Evolutionary conservation across 768 basidiomycete genomes (phyloP).

Genomic region (Podaxis sp.): DNA sequence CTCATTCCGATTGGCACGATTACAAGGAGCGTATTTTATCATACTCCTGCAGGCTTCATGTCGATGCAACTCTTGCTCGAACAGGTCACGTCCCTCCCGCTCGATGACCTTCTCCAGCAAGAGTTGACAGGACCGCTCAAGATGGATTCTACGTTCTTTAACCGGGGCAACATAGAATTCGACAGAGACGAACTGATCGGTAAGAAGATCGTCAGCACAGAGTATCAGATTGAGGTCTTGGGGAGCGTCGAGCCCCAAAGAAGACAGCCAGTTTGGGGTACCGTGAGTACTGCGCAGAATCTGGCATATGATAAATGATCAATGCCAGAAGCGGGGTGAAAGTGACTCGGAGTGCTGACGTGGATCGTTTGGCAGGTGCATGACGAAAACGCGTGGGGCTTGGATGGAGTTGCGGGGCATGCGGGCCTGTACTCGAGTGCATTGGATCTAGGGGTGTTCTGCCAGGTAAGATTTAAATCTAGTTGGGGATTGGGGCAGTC

Average conservation of each 20-base stretch:
- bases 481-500: background rate
- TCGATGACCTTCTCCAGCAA: conserved; percentile 21
- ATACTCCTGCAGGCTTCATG: conserved; percentile 19
- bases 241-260: conserved; percentile 19
- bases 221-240: conserved; percentile 21
- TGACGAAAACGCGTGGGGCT: conserved; percentile 26
- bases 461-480: conserved; percentile 16
- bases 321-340: background rate
- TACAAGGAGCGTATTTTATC: background rate
- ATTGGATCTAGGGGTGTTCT: conserved; percentile 22
- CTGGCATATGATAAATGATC: background rate
- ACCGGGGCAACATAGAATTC: conserved; percentile 19
- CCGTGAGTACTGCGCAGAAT: conserved; percentile 11
- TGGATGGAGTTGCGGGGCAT: conserved; percentile 23
- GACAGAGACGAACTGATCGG: background rate
- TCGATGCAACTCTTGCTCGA: conserved; percentile 22
- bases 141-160: conserved; percentile 22
- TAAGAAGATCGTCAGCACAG: conserved; percentile 16
- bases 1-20: background rate
- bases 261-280: conserved; percentile 25
- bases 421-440: conserved; percentile 25
- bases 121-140: conserved; percentile 22
- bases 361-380: conserved; percentile 17
- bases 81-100: conserved; percentile 17
- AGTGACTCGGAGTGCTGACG: background rate